Evolutionary conservation across 495 filamentous ascomycete species (phyloP).

Genomic region (Xylaria palmicola): DNA sequence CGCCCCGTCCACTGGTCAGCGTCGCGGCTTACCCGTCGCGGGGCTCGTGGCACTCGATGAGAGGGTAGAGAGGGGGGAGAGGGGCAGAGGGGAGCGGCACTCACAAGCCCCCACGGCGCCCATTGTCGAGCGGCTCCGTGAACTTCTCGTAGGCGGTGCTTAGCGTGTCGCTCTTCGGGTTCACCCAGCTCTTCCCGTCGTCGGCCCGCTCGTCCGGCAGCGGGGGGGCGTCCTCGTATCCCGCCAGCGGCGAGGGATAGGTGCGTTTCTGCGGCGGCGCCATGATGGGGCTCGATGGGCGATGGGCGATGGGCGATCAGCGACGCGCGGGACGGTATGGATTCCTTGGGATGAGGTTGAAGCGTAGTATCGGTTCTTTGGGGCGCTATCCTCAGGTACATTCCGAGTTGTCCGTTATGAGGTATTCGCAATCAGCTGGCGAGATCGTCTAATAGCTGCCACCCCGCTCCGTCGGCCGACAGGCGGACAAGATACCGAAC

Average conservation of each 20-base stretch:
- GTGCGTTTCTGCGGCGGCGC: constrained; percentile 29
- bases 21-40: not conserved
- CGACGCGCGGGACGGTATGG: not conserved
- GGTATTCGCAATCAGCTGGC: not conserved
- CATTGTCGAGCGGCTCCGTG: constrained; percentile 61
- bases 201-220: constrained; percentile 60
- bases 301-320: not conserved
- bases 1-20: not conserved
- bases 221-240: constrained; percentile 62
- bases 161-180: constrained; percentile 53
- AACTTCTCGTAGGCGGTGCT: constrained; percentile 68
- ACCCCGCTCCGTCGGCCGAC: not conserved
- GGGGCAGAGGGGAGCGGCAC: constrained; percentile 8
- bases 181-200: constrained; percentile 67
- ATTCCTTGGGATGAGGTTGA: not conserved
- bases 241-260: constrained; percentile 67
- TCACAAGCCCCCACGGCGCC: constrained; percentile 57
- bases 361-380: not conserved
- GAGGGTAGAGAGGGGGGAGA: not conserved
- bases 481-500: not conserved
- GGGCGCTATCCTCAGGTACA: not conserved
- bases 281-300: not conserved
- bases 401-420: too few relatives aligned
- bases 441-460: not conserved
- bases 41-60: not conserved